Evolutionary conservation across 192 early-diverging fungal genomes (phyloP), one percentile per base, ranked within the genome.

Genomic region (Oehlia diaphana): DNA sequence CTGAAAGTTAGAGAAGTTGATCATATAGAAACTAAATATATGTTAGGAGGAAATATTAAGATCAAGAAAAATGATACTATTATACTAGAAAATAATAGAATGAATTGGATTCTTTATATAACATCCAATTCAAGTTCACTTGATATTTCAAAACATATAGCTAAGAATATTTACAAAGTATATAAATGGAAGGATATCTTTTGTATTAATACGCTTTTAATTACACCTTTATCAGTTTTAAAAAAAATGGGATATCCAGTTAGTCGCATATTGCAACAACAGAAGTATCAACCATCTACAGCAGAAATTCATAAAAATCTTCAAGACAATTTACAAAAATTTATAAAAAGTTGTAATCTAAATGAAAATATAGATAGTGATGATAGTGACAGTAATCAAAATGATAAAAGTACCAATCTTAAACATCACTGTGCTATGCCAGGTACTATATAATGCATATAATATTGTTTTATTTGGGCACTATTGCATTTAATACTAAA

Each of bases 1-100:
- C 78, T 97, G 16, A 86, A 90, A 68, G 94, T 95, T 44, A 44
- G 83, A 2, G 92, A 95, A 78, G 90, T 93, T 0, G 81, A 87
- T 2, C 86, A 89, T 49, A 95, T 97, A 61, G 80, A 90, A 44
- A 84, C 93, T 21, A 84, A 85, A 7, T 86, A 92, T 49, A 75
- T 50, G 5, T 86, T 90, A 35, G 79, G 37, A 37, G 63, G 74
- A 8, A 90, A 72, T 1, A 81, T 79, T 2, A 70, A 81, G 74
- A 80, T 70, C 6, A 73, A 80, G 42, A 50, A 2, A 12, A n/a
- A 63, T 66, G n/a, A 42, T 23, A 80, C 71, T 12, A 80, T 63
- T 1, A 58, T 77, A 53, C 9, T 23, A 10, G 16, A 70, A 10
- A 49, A 74, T 96, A 68, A 88, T 85, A 89, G 3, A 3, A 47